Percentiles rank a stretch among this genome's conserved stretches.
These are phyloP conservation scores for Ogataea pignaliae DNA, from an alignment of 805 yeast species.

Conservation along the genomic window DNA sequence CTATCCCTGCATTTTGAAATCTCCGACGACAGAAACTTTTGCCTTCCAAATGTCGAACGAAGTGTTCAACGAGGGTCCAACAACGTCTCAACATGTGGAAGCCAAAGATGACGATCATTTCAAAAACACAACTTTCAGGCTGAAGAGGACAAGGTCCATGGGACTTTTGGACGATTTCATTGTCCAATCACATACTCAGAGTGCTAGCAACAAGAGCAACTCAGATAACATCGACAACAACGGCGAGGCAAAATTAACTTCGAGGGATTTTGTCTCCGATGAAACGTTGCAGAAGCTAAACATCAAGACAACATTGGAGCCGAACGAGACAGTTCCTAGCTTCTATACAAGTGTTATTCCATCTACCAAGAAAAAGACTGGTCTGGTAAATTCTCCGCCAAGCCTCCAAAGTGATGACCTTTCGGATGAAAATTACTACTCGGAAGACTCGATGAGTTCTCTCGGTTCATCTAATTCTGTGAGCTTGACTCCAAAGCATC, in stretches of 20 bases:
- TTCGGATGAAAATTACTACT: conserved; percentile 22
- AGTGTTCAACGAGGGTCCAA: conserved; percentile 53
- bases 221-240: conserved; percentile 21
- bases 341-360: conserved; percentile 25
- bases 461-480: conserved; percentile 20
- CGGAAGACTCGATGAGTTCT: conserved; percentile 27
- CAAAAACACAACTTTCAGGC: conserved; percentile 61
- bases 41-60: conserved; percentile 22
- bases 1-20: no score
- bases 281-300: conserved; percentile 86
- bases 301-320: conserved; percentile 18
- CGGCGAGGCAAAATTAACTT: conserved; percentile 76
- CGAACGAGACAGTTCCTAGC: conserved; percentile 20
- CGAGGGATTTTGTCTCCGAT: conserved; percentile 89
- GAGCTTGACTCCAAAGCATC: conserved; percentile 29
- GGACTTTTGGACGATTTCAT: conserved; percentile 70
- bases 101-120: conserved; percentile 71
- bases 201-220: conserved; percentile 9
- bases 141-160: conserved; percentile 78
- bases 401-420: conserved; percentile 24
- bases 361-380: conserved; percentile 11
- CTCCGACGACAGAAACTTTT: neutral
- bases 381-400: conserved; percentile 17
- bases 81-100: conserved; percentile 62
- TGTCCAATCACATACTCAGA: conserved; percentile 17